Evolutionary conservation across 2,329 filamentous ascomycete species (phyloP).

Genomic region (Leptographium flavum): DNA sequence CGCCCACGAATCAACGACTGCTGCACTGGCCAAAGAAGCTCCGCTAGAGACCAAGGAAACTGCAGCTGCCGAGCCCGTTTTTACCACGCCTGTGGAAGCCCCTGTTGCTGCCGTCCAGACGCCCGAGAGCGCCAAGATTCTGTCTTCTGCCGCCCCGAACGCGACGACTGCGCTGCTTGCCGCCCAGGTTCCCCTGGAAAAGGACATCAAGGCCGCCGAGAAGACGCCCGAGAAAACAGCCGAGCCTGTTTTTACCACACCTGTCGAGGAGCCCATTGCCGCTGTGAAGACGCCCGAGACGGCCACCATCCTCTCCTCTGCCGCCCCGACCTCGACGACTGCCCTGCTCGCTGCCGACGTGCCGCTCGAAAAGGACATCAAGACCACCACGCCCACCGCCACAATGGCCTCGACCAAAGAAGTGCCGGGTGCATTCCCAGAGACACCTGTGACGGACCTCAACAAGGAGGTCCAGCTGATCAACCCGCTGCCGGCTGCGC

Average conservation of each 20-base stretch:
- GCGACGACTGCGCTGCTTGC: conserved; percentile 57
- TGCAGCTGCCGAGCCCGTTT: not conserved
- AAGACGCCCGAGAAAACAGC: not conserved
- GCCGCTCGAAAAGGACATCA: no score
- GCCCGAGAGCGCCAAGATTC: conserved; percentile 18
- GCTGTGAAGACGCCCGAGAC: conserved; percentile 26
- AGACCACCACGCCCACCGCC: no score
- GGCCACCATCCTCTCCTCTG: conserved; percentile 43
- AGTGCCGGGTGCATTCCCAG: conserved; percentile 27
- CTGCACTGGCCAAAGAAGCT: conserved; percentile 36
- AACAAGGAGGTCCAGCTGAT: conserved; percentile 38
- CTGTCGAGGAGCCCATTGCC: no score
- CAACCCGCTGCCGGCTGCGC: conserved; percentile 47
- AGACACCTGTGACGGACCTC: conserved; percentile 36
- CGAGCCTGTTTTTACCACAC: not conserved
- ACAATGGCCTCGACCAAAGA: not conserved
- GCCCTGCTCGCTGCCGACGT: conserved; percentile 39
- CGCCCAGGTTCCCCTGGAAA: conserved; percentile 1
- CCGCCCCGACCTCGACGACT: conserved; percentile 54
- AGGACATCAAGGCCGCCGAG: not conserved
- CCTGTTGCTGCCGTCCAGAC: conserved; percentile 4
- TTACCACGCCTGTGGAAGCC: conserved; percentile 2
- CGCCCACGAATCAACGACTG: conserved; percentile 56
- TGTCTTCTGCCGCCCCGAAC: conserved; percentile 52
- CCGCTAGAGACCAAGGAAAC: not conserved